Conservation (phyloP, 345 rosid species). For the Linum lewisii region DNA sequence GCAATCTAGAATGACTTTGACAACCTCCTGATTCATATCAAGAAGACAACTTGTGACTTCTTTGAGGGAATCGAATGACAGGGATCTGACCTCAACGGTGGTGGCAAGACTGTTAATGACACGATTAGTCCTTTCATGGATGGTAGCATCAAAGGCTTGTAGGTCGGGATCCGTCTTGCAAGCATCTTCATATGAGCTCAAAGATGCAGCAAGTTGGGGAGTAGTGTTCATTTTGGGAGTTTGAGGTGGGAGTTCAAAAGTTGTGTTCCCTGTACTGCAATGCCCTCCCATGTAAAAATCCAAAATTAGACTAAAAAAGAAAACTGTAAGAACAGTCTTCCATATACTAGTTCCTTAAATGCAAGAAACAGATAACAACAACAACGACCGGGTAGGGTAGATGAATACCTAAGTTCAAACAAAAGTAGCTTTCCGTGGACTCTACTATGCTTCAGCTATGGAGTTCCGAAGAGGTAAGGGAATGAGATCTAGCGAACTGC, state of each 20-base stretch:
- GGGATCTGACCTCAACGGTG: slow-evolving; percentile 41
- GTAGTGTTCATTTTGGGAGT: slow-evolving; percentile 20
- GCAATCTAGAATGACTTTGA: slow-evolving; percentile 51
- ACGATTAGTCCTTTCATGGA: slow-evolving; percentile 53
- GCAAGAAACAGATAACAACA: too few relatives aligned
- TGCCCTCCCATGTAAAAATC: too few relatives aligned
- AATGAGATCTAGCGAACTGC: too few relatives aligned
- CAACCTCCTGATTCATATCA: slow-evolving; percentile 81
- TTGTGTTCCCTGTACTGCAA: neutral
- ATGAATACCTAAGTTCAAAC: too few relatives aligned
- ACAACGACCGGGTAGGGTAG: too few relatives aligned
- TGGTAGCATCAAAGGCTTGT: slow-evolving; percentile 47
- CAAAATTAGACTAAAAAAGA: too few relatives aligned
- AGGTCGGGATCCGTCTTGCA: slow-evolving; percentile 63
- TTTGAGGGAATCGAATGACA: slow-evolving; percentile 67
- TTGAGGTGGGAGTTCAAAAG: slow-evolving; percentile 20
- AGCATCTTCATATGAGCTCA: slow-evolving; percentile 64
- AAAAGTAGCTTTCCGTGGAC: too few relatives aligned
- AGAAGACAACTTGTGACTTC: slow-evolving; percentile 62
- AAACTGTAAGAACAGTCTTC: too few relatives aligned
- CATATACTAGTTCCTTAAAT: too few relatives aligned
- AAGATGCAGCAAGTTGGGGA: slow-evolving; percentile 33
- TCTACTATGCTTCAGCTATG: too few relatives aligned
- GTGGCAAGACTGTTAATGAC: slow-evolving; percentile 47
- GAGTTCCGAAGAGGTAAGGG: too few relatives aligned